Evolutionary conservation across 179 eudicot genomes (phyloP), one percentile per base, ranked within the genome.

Genomic region (Amaranthus tricolor): DNA sequence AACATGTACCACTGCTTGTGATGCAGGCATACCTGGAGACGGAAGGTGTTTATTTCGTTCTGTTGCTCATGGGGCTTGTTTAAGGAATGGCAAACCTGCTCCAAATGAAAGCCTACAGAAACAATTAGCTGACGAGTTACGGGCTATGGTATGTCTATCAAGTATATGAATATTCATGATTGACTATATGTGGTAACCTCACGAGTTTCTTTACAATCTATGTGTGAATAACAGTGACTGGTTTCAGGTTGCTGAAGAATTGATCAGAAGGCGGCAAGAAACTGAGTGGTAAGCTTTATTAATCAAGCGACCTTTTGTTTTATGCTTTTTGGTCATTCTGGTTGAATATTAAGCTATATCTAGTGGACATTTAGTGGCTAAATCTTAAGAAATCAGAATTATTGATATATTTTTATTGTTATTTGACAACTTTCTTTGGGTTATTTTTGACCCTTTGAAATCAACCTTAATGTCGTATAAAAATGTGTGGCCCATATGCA

Each of bases 41-140:
- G 98, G 98, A 56, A 94, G 97, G 78, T 94, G 98, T 78, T 85
- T 94, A 81, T 94, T 94, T 80, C 96, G 98, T 52, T 90, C 97
- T 50, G 89, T 94, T 84, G 96, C 93, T 82, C 97, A 94, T 82
- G 98, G 97, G 56, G 96, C 95, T 81, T 89, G 96, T 80, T 68
- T 92, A 66, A 85, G 91, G 71, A 84, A 86, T 9, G 98, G 96
- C 44, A 87, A 87, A 75, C 85, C 90, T 65, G 88, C 94, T 70
- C 98, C 97, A 45, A 83, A 70, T 82, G 97, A 90, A 81, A 83
- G 78, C 79, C 77, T 85, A 56, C 98, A 94, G 76, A 87, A 88
- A 81, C 83, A 88, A 82, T 78, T 94, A 76, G 98, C 98, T 10
- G 98, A 94, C 78, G 96, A 94, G 70, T 85, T 94, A 68, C 89